phyloP scores from a whole-genome alignment of 768 basidiomycete genomes.

The Piloderma croceum region DNA sequence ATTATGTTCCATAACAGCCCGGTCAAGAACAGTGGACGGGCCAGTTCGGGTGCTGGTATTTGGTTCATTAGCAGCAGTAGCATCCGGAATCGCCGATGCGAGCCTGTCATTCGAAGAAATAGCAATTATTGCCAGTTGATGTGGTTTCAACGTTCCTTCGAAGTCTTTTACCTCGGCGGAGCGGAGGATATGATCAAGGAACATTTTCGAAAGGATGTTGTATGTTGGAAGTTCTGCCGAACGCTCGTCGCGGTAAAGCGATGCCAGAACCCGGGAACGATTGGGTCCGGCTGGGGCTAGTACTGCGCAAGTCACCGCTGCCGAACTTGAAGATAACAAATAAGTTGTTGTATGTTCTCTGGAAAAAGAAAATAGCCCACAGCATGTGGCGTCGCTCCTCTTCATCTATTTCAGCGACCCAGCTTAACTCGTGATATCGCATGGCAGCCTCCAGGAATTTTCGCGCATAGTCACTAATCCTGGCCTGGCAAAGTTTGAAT shows the following conservation, averaged over 20 bases:
- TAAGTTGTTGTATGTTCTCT: constrained; percentile 1
- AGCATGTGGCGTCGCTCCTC: constrained; percentile 88
- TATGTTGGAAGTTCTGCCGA: constrained; percentile 71
- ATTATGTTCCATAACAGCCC: constrained; percentile 99
- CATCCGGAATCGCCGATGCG: constrained; percentile 56
- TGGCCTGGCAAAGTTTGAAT: constrained; percentile 91
- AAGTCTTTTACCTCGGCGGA: constrained; percentile 87
- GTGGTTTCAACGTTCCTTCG: constrained; percentile 78
- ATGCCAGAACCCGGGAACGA: constrained; percentile 86
- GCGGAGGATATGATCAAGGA: constrained; percentile 94
- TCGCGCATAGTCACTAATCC: constrained; percentile 87
- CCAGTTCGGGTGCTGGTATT: constrained; percentile 75
- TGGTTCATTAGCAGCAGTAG: constrained; percentile 42
- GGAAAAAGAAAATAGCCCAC: constrained; percentile 41
- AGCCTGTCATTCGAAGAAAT: constrained; percentile 80
- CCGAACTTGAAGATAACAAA: constrained; percentile 43
- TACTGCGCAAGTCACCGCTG: constrained; percentile 94
- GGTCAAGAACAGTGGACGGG: constrained; percentile 91
- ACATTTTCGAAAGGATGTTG: constrained; percentile 96
- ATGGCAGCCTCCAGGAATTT: constrained; percentile 93
- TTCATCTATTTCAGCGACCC: constrained; percentile 86
- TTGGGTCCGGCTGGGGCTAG: constrained; percentile 96
- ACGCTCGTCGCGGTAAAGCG: constrained; percentile 92
- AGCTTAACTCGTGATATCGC: constrained; percentile 92
- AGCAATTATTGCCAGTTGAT: constrained; percentile 90